These are phyloP conservation scores for Lentinus brumalis DNA, from an alignment of 768 basidiomycete species.

Conservation along the genomic window DNA sequence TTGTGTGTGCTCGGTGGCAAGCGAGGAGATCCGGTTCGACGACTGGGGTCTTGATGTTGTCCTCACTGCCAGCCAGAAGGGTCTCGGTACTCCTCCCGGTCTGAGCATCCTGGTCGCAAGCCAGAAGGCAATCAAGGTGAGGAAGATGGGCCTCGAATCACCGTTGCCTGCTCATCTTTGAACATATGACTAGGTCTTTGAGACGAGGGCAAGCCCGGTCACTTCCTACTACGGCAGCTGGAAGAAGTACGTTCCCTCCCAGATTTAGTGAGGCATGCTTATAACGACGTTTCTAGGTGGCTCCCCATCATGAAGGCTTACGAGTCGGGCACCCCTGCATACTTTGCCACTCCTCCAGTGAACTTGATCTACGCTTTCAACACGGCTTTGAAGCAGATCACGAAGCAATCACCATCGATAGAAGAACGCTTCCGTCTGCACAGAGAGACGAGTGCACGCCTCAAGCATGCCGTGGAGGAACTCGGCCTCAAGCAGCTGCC, in stretches of 20 bases:
- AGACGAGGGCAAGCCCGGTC: constrained; percentile 62
- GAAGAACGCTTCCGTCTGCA: constrained; percentile 80
- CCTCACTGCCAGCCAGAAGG: constrained; percentile 86
- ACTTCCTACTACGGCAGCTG: constrained; percentile 87
- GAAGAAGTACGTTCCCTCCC: constrained; percentile 59
- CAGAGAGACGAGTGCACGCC: constrained; percentile 59
- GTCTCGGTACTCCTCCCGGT: constrained; percentile 91
- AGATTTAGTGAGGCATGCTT: not conserved
- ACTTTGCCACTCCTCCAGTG: constrained; percentile 95
- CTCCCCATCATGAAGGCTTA: constrained; percentile 94
- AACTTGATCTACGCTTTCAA: constrained; percentile 93
- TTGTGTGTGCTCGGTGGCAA: constrained; percentile 95
- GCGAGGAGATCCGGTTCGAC: constrained; percentile 94
- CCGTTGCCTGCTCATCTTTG: not conserved
- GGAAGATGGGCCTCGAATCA: constrained; percentile 7
- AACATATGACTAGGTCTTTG: constrained; percentile 47
- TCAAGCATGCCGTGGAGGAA: constrained; percentile 66
- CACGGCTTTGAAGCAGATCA: constrained; percentile 77
- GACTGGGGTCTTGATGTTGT: constrained; percentile 93
- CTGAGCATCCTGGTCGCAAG: constrained; percentile 85
- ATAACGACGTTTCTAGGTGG: constrained; percentile 52
- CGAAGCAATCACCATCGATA: constrained; percentile 60
- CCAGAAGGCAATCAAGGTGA: constrained; percentile 71
- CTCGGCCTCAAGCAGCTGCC: constrained; percentile 81
- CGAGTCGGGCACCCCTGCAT: constrained; percentile 76